These are phyloP conservation scores for Favolaschia claudopus DNA, from an alignment of 768 basidiomycete species.

Conservation along the genomic window DNA sequence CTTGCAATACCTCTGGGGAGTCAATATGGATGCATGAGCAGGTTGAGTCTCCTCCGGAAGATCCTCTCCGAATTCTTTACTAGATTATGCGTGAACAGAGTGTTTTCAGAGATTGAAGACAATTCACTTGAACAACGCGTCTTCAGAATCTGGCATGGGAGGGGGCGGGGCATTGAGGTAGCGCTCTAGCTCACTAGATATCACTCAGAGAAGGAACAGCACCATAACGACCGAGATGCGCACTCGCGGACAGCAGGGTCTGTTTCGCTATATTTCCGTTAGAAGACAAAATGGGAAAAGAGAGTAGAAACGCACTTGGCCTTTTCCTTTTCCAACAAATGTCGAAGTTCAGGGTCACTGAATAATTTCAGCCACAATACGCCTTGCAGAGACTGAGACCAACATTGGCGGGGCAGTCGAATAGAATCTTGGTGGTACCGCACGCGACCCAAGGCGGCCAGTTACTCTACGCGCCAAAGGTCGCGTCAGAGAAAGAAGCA, in stretches of 20 bases:
- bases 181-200: constrained; percentile 16
- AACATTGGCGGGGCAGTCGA: constrained; percentile 6
- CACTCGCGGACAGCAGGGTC: constrained; percentile 18
- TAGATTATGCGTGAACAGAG: too few relatives aligned
- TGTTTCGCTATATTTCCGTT: not conserved
- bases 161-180: constrained; percentile 15
- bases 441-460: not conserved
- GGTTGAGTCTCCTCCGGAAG: not conserved
- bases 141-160: not conserved
- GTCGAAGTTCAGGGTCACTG: constrained; percentile 18
- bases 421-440: not conserved
- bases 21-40: constrained; percentile 10
- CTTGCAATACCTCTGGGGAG: constrained; percentile 3
- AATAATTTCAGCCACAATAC: not conserved
- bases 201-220: not conserved
- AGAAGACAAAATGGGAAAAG: not conserved
- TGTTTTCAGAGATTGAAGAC: too few relatives aligned
- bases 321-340: constrained; percentile 6
- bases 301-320: constrained; percentile 1
- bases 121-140: too few relatives aligned
- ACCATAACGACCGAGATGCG: not conserved
- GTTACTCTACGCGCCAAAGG: constrained; percentile 11
- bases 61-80: not conserved
- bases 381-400: not conserved
- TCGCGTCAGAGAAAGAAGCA: constrained; percentile 16